Evolutionary conservation across 306 rosid genomes (phyloP), one percentile per base, ranked within the genome.

Genomic region (Glycine tomentella): DNA sequence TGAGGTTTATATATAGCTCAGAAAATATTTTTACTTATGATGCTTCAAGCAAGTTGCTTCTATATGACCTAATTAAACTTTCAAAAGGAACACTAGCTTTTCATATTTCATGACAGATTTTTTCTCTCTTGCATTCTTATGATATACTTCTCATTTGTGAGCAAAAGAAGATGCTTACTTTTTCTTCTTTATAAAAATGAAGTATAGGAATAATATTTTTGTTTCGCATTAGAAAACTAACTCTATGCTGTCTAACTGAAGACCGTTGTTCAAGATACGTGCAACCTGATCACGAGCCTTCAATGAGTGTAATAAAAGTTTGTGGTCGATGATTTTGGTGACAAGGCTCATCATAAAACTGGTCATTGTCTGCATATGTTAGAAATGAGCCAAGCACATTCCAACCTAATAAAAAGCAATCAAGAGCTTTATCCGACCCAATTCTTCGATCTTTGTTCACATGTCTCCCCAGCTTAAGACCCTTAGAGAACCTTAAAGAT

Each of bases 351-450:
- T 44, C 74, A 51, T 0, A 38, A 62, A 61, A 44, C 17, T 25
- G 45, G 34, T 9, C 71, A 70, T 4, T 59, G 72, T 49, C 42
- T 67, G 14, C 34, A 8, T 0, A 5, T 58, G 65, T 45, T 20
- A 38, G 8, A 31, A 52, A 81, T 64, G 46, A 65, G 2, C 45
- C 42, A 7, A 65, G 75, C 75, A 74, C 49, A 50, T 3, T 81
- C 58, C 74, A 59, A 52, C 68, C 84, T n/a, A 78, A 77, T 42
- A 51, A 51, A 65, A 66, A 12, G 40, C 56, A 42, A 74, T 51
- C 56, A 52, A 73, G 31, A 33, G 45, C 14, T 44, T 69, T 55
- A 58, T 56, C 80, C 75, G 61, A 81, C 84, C 84, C 74, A 42
- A 42, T 10, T 12, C n/a, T 72, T 40, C 45, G 8, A 78, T 4